Conservation (phyloP, 2,329 filamentous ascomycete genomes). For the Scedosporium aurantiacum region DNA sequence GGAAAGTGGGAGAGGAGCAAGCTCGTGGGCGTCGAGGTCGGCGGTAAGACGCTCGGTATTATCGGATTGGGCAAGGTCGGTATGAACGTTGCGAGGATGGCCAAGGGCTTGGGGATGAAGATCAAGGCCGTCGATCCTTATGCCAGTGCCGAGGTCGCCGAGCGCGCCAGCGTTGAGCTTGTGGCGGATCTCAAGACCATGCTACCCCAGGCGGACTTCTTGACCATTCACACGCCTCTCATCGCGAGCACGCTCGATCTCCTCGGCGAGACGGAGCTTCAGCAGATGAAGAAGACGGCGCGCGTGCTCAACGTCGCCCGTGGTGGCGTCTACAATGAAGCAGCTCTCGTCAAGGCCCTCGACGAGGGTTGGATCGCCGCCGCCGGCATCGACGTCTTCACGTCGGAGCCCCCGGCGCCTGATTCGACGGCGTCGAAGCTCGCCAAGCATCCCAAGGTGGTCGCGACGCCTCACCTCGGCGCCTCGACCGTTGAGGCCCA, state of each 20-base stretch:
- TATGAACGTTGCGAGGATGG: conserved; percentile 68
- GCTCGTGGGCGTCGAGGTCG: conserved; percentile 67
- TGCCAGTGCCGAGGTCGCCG: conserved; percentile 60
- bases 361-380: conserved; percentile 62
- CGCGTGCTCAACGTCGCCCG: conserved; percentile 70
- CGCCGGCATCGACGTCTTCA: conserved; percentile 72
- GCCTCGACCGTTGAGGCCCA: conserved; percentile 74
- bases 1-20: conserved; percentile 66
- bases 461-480: conserved; percentile 70
- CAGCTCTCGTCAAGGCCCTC: conserved; percentile 57
- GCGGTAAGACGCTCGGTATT: conserved; percentile 64
- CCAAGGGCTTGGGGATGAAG: conserved; percentile 65
- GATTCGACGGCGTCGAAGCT: conserved; percentile 50
- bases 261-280: conserved; percentile 55
- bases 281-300: conserved; percentile 61
- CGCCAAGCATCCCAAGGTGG: conserved; percentile 58
- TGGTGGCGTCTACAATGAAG: conserved; percentile 71
- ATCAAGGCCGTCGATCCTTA: conserved; percentile 69
- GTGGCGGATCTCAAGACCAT: conserved; percentile 42
- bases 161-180: conserved; percentile 54
- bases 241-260: conserved; percentile 67
- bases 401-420: conserved; percentile 52
- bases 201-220: conserved; percentile 58
- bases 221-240: conserved; percentile 73
- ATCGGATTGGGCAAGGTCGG: conserved; percentile 78